Evolutionary conservation across 345 rosid genomes (phyloP).

Genomic region (Dipteronia sinensis): DNA sequence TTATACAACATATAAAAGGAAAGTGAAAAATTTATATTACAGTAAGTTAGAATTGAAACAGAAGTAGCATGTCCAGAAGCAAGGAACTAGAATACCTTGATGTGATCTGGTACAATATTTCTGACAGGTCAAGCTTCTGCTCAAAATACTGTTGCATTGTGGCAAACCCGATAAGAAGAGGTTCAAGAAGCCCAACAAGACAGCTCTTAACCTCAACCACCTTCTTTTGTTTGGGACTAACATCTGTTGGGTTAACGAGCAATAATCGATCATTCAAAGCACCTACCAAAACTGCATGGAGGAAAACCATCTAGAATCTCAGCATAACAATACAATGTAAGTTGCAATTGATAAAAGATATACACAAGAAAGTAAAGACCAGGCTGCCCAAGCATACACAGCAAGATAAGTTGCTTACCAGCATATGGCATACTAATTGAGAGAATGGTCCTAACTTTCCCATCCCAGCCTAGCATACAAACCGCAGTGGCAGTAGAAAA

Average conservation of each 20-base stretch:
- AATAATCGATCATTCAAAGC: slow-evolving; percentile 90
- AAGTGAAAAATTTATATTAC: slow-evolving; percentile 1
- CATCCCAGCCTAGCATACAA: slow-evolving; percentile 97
- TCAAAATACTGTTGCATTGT: slow-evolving; percentile 95
- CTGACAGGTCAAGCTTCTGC: slow-evolving; percentile 91
- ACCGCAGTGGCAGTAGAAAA: slow-evolving; percentile 88
- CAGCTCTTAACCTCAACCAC: slow-evolving; percentile 87
- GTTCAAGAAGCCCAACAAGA: slow-evolving; percentile 96
- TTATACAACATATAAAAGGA: neutral
- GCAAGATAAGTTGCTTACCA: slow-evolving; percentile 47
- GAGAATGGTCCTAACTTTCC: slow-evolving; percentile 81
- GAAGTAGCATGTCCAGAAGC: slow-evolving; percentile 4
- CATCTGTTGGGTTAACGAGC: slow-evolving; percentile 81
- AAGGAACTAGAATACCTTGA: slow-evolving; percentile 58
- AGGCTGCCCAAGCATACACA: slow-evolving; percentile 8
- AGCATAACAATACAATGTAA: slow-evolving; percentile 13
- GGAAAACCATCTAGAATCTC: slow-evolving; percentile 22
- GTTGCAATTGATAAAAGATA: slow-evolving; percentile 13
- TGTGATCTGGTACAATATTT: slow-evolving; percentile 90
- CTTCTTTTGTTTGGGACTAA: slow-evolving; percentile 86
- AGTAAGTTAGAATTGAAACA: neutral
- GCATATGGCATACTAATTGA: slow-evolving; percentile 88
- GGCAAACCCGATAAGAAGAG: slow-evolving; percentile 96
- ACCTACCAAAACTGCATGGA: slow-evolving; percentile 76
- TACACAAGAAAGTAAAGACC: neutral